Evolutionary conservation across 2,329 filamentous ascomycete species (phyloP), one percentile per base, ranked within the genome.

Genomic region (Penicillium sp.): DNA sequence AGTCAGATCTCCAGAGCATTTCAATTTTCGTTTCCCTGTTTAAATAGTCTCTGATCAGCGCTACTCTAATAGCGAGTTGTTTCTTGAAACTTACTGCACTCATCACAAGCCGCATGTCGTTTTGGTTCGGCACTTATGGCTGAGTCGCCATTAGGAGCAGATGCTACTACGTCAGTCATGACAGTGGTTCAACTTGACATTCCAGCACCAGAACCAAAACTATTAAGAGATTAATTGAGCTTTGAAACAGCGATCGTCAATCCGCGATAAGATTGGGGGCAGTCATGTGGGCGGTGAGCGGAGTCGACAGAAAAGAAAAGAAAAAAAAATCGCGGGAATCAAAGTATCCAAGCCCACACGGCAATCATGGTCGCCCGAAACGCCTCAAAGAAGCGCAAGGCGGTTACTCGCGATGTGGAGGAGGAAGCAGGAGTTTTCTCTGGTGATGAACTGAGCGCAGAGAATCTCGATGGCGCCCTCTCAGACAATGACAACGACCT

Each of bases 361-460:
- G 48, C 57, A 59, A 63, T 55, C 54, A 76, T 76, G 73, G 65
- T 69, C 57, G 59, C 64, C 52, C 63, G 64, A 61, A 73, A 76
- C 55, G 66, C 71, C 44, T 78, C 75, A 29, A 80, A 83, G 71
- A 89, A 89, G 78, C 84, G 87, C 62, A 89, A 89, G 74, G 82
- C 83, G 57, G 79, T 84, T 20, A 81, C 79, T 23, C 78, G 78
- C 29, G 83, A 85, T 63, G 74, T 79, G 18, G 75, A 79, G 45
- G 76, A 77, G 55, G 71, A 75, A 48, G 74, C 77, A 14, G 77
- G 82, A 58, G 73, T 78, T 2, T 79, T 80, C 54, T 85, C 83
- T 22, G 86, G 86, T 29, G 81, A 85, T 62, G 86, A 88, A 62
- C 82, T 88, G 64, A 72, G 73, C 56, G 67, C 70, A 45, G 69